A percentile compares a stretch with the other conserved stretches of the same genome.
Evolutionary conservation across 768 basidiomycete genomes (phyloP).

Genomic region (Boletus pseudo-olivaceus): DNA sequence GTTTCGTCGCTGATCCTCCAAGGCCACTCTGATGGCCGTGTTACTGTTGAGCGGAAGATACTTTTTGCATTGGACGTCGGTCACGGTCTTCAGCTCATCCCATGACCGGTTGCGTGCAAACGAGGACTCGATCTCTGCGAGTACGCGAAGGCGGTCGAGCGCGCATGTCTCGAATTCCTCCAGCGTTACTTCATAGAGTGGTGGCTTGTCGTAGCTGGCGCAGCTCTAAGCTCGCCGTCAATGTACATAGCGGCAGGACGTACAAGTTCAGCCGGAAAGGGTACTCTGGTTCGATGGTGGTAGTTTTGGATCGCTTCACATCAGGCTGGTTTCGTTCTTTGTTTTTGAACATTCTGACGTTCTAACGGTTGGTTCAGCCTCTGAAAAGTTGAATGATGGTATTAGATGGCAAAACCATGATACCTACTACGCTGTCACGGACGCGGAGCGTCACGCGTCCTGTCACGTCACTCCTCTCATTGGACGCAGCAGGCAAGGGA

Average conservation of each 20-base stretch:
- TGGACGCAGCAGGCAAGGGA: neutral
- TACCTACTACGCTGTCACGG: conserved; percentile 17
- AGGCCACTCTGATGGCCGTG: conserved; percentile 43
- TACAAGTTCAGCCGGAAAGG: conserved; percentile 81
- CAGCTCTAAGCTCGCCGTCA: conserved; percentile 2
- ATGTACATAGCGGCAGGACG: conserved; percentile 19
- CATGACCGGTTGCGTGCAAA: conserved; percentile 77
- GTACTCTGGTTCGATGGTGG: conserved; percentile 37
- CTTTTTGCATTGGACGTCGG: conserved; percentile 60
- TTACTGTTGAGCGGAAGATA: conserved; percentile 70
- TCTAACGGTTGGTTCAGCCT: neutral
- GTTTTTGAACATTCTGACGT: conserved; percentile 20
- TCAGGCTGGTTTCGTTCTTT: conserved; percentile 5
- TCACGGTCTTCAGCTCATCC: conserved; percentile 70
- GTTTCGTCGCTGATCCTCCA: conserved; percentile 64
- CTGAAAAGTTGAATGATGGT: neutral
- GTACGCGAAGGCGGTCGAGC: conserved; percentile 78
- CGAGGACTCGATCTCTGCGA: conserved; percentile 90
- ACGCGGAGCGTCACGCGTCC: conserved; percentile 27
- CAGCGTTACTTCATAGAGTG: conserved; percentile 82
- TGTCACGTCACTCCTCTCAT: conserved; percentile 9
- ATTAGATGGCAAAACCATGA: neutral
- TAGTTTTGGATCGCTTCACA: neutral
- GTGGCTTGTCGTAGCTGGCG: conserved; percentile 80
- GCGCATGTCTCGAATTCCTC: conserved; percentile 95